phyloP scores from a whole-genome alignment of 2,329 filamentous ascomycete species.

The Cladorrhinum sp. region DNA sequence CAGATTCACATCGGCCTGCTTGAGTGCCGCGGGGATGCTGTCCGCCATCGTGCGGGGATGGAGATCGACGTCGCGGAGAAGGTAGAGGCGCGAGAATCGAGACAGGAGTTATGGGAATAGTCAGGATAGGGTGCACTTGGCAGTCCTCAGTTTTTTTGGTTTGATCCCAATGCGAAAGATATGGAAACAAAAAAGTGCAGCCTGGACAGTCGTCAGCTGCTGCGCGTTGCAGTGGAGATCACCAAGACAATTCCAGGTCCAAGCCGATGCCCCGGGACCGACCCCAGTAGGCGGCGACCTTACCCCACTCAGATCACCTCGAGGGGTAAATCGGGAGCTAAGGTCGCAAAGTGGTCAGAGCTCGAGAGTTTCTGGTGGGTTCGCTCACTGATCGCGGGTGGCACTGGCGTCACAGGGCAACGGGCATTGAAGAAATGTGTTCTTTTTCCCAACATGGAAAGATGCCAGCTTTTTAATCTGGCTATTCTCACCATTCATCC shows the following conservation, averaged over 20 bases:
- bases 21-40: conserved; percentile 68
- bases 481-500: conserved; percentile 4
- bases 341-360: conserved; percentile 23
- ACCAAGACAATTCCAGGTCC: background rate
- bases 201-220: conserved; percentile 7
- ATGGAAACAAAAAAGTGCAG: background rate
- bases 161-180: background rate
- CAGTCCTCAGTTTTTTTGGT: background rate
- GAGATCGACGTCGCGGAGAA: background rate
- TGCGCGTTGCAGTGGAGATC: background rate
- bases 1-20: conserved; percentile 70
- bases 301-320: background rate
- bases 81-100: conserved; percentile 3
- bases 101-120: too few species aligned
- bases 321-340: conserved; percentile 25
- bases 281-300: too few species aligned
- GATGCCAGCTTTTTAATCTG: conserved; percentile 27
- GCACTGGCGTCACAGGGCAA: conserved; percentile 16
- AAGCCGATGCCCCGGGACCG: background rate
- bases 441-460: conserved; percentile 32
- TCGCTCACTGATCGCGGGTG: conserved; percentile 19
- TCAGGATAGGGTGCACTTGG: too few species aligned
- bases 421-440: conserved; percentile 27
- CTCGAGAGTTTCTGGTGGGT: conserved; percentile 21
- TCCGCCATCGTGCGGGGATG: conserved; percentile 60